A percentile compares a stretch with the other conserved stretches of the same genome.
phyloP scores from a whole-genome alignment of 306 rosid species.

The Malus orientalis region DNA sequence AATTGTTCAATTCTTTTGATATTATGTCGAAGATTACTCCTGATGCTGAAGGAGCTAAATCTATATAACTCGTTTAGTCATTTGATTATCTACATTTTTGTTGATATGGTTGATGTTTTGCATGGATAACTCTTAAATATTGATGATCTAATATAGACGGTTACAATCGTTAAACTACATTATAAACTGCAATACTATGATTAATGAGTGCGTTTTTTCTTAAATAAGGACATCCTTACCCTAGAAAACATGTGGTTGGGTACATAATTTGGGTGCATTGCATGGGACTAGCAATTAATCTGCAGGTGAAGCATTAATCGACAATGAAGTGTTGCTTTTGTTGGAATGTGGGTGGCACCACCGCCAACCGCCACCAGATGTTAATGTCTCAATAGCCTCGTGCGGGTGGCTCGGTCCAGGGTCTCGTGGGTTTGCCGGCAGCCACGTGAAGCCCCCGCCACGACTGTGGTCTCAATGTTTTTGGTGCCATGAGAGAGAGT shows the following conservation, averaged over 20 bases:
- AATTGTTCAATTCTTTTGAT: too few species aligned
- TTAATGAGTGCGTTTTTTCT: background rate
- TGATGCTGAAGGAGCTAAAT: background rate
- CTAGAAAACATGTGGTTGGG: background rate
- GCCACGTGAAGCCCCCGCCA: conserved; percentile 26
- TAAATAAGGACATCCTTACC: background rate
- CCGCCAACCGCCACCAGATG: background rate
- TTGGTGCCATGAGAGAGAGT: background rate
- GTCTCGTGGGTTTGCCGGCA: conserved; percentile 28
- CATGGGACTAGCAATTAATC: background rate
- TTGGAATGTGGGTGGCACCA: background rate
- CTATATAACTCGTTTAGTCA: too few species aligned
- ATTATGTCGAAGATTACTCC: background rate
- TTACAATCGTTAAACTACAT: too few species aligned
- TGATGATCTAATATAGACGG: too few species aligned
- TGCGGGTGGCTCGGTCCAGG: conserved; percentile 24
- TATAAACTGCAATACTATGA: background rate
- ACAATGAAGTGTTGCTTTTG: background rate
- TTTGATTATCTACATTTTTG: too few species aligned
- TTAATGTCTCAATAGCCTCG: background rate
- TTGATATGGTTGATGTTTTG: too few species aligned
- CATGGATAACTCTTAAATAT: too few species aligned
- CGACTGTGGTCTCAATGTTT: background rate
- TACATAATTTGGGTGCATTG: background rate
- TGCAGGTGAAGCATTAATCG: background rate